phyloP scores from a whole-genome alignment of 2,329 filamentous ascomycete genomes.

The Botrytis deweyae region DNA sequence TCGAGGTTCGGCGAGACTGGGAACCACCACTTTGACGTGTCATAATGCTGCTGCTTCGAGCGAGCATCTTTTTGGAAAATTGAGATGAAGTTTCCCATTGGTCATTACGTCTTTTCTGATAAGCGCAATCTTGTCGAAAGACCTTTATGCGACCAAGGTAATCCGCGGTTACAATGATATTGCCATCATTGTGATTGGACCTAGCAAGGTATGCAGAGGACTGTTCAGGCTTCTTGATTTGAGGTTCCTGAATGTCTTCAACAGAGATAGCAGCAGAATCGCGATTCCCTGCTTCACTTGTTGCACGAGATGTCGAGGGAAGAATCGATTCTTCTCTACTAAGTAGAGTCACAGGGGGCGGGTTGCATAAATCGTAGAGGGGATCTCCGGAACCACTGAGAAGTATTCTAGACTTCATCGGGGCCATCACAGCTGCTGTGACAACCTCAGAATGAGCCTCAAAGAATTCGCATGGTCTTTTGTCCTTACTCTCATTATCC shows the following conservation, averaged over 20 bases:
- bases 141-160: slow-evolving; percentile 88
- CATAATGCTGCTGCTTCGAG: slow-evolving; percentile 38
- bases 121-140: slow-evolving; percentile 84
- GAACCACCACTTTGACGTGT: slow-evolving; percentile 51
- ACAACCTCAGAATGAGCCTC: slow-evolving; percentile 88
- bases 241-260: slow-evolving; percentile 35
- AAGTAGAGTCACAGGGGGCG: slow-evolving; percentile 80
- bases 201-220: slow-evolving; percentile 76
- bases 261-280: slow-evolving; percentile 26
- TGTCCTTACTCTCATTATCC: slow-evolving; percentile 63
- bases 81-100: slow-evolving; percentile 75
- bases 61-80: slow-evolving; percentile 55
- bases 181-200: slow-evolving; percentile 73
- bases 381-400: slow-evolving; percentile 79
- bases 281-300: slow-evolving; percentile 30
- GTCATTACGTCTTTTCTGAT: slow-evolving; percentile 71
- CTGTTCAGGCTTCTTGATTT: slow-evolving; percentile 55
- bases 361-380: slow-evolving; percentile 95
- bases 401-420: slow-evolving; percentile 71
- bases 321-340: slow-evolving; percentile 65
- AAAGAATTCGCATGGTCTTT: slow-evolving; percentile 82
- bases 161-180: slow-evolving; percentile 91
- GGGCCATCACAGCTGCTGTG: slow-evolving; percentile 84
- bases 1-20: slow-evolving; percentile 46
- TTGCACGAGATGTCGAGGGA: slow-evolving; percentile 44